Evolutionary conservation across 78 protist species (phyloP), one percentile per base, ranked within the genome.

Genomic region (slime mould (Dictyostelium discoideum)): DNA sequence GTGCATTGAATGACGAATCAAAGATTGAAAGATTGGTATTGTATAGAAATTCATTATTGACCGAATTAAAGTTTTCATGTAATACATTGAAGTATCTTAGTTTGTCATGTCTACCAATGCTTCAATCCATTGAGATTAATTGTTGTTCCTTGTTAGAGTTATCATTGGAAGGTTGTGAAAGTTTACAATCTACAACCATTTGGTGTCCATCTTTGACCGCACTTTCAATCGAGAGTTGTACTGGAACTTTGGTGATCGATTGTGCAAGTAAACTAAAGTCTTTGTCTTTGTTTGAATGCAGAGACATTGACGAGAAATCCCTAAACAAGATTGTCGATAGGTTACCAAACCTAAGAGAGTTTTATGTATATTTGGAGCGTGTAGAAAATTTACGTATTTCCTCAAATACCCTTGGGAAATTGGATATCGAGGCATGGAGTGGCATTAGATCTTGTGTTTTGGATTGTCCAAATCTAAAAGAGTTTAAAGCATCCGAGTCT

Each of bases 381-480:
- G 83, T 88, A 1, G 69, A 18, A 16, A 39, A 88, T 63, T 85
- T 88, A 40, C 85, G 94, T 20, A 80, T 88, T 2, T 39, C 81
- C 40, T 80, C 87, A 24, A 14, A 24, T 3, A 88, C 87, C 1
- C 69, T 88, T 6, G 65, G 39, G 10, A 39, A 63, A 32, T 57
- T 88, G 20, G 94, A 88, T 32, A 88, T 88, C 69, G 94, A 88
- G 65, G 94, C 94, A 6, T 88, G 94, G 94, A 10, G 32, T 67
- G 85, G 87, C 16, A 80, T 88, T 26, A n/a, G 16, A 26, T 54
- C 86, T 22, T 88, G 94, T 81, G 32, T 88, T 3, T 29, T 88
- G 87, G 94, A 88, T 46, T 88, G 94, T 67, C 94, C 94, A 42
- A 22, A 24, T 22, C 72, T 88, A 0, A 80, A 81, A 67, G 94